Percentiles rank a stretch among this genome's conserved stretches.
Evolutionary conservation across 169 alveolate genomes (phyloP).

Genomic region (Cryptosporidium tyzzeri): DNA sequence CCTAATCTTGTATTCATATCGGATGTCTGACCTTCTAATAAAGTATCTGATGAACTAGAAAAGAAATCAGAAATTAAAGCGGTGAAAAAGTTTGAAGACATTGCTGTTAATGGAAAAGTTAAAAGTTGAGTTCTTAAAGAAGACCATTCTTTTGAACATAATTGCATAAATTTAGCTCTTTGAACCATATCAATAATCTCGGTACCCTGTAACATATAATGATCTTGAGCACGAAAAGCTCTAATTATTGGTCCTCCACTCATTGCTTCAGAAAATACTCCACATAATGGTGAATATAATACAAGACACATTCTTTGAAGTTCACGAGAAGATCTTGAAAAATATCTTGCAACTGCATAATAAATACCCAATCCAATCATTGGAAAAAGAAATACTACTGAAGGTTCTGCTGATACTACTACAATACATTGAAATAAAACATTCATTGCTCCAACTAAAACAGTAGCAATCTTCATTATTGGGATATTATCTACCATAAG

Average conservation of each 20-base stretch:
- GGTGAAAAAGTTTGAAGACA: slow-evolving; percentile 39
- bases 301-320: slow-evolving; percentile 77
- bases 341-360: slow-evolving; percentile 77
- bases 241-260: slow-evolving; percentile 73
- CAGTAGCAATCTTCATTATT: slow-evolving; percentile 74
- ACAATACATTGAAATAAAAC: slow-evolving; percentile 77
- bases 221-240: slow-evolving; percentile 58
- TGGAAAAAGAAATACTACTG: slow-evolving; percentile 77
- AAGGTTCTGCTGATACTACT: slow-evolving; percentile 62
- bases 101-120: slow-evolving; percentile 77
- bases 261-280: slow-evolving; percentile 76
- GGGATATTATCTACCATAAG: slow-evolving; percentile 79
- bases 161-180: slow-evolving; percentile 66
- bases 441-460: slow-evolving; percentile 75
- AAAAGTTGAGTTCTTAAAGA: slow-evolving; percentile 79
- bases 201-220: slow-evolving; percentile 65
- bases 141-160: slow-evolving; percentile 77
- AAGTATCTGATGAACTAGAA: not conserved
- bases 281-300: slow-evolving; percentile 67
- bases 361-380: slow-evolving; percentile 75
- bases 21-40: not conserved
- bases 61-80: slow-evolving; percentile 17
- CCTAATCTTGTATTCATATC: not conserved
- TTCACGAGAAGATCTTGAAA: slow-evolving; percentile 79
- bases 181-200: slow-evolving; percentile 67